Conservation (phyloP, 73 alveolate genomes). For the Tetrahymena malaccensis region DNA sequence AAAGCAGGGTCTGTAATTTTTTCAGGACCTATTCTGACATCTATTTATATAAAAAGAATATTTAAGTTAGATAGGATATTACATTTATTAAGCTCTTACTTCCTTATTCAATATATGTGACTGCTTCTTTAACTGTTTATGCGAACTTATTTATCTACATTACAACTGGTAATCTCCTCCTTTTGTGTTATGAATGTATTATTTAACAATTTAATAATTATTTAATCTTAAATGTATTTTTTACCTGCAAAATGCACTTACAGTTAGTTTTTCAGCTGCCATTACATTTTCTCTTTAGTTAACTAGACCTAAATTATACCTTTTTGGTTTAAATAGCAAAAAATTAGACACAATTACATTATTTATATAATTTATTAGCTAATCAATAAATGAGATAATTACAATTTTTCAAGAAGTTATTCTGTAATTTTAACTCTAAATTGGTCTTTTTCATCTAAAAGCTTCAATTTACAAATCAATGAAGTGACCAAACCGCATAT, state of each 20-base stretch:
- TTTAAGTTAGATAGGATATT: not conserved
- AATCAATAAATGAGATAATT: not conserved
- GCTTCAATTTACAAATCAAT: conserved; percentile 79
- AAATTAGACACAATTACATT: not conserved
- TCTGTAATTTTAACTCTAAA: conserved; percentile 93
- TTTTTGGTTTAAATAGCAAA: not conserved
- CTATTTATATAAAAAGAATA: conserved; percentile 26
- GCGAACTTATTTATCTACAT: conserved; percentile 85
- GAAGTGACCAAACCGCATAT: conserved; percentile 87
- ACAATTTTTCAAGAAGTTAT: conserved; percentile 86
- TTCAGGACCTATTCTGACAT: conserved; percentile 97
- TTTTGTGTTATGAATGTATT: conserved; percentile 1
- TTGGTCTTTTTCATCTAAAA: conserved; percentile 77
- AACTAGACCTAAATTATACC: conserved; percentile 77
- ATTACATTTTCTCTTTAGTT: conserved; percentile 58
- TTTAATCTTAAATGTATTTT: not conserved
- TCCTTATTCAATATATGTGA: conserved; percentile 62
- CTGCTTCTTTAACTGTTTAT: conserved; percentile 83
- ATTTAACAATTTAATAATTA: not conserved
- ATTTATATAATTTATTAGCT: too few relatives aligned
- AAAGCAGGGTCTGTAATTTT: conserved; percentile 95
- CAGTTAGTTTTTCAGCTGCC: conserved; percentile 85
- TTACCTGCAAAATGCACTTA: conserved; percentile 76
- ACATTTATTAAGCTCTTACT: not conserved
- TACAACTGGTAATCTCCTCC: conserved; percentile 97